Conservation (phyloP, 345 rosid genomes). For the Linum tenue region DNA sequence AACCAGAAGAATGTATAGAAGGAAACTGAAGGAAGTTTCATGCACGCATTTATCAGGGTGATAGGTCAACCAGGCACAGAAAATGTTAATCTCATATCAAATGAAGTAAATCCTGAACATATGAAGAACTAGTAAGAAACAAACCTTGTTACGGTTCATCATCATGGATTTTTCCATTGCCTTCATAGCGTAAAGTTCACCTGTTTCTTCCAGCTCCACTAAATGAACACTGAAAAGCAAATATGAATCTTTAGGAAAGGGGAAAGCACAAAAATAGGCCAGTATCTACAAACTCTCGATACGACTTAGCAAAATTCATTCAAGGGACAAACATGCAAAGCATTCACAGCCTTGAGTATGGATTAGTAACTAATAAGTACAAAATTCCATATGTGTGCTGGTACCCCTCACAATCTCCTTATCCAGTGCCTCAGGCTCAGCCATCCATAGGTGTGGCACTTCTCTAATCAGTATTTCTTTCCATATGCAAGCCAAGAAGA, state of each 20-base stretch:
- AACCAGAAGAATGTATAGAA: not conserved
- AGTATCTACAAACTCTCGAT: not conserved
- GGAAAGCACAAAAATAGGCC: not conserved
- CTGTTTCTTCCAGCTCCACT: constrained; percentile 73
- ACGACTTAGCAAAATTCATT: not conserved
- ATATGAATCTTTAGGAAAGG: not conserved
- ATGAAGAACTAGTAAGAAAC: not conserved
- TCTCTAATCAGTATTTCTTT: too few relatives aligned
- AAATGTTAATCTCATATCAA: not conserved
- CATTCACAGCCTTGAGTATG: not conserved
- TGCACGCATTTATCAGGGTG: not conserved
- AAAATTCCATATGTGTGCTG: not conserved
- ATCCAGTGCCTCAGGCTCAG: too few relatives aligned
- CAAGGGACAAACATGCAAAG: not conserved
- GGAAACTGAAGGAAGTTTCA: not conserved
- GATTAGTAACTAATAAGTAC: not conserved
- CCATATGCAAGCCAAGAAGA: too few relatives aligned
- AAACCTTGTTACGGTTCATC: constrained; percentile 88
- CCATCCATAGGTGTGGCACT: too few relatives aligned
- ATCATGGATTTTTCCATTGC: constrained; percentile 90
- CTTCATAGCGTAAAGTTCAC: constrained; percentile 84
- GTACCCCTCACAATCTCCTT: too few relatives aligned
- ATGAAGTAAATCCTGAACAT: not conserved
- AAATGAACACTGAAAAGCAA: constrained; percentile 57
- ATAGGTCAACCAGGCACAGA: not conserved